phyloP scores from a whole-genome alignment of 352 stramenopile species.

The Pythium dissimile region DNA sequence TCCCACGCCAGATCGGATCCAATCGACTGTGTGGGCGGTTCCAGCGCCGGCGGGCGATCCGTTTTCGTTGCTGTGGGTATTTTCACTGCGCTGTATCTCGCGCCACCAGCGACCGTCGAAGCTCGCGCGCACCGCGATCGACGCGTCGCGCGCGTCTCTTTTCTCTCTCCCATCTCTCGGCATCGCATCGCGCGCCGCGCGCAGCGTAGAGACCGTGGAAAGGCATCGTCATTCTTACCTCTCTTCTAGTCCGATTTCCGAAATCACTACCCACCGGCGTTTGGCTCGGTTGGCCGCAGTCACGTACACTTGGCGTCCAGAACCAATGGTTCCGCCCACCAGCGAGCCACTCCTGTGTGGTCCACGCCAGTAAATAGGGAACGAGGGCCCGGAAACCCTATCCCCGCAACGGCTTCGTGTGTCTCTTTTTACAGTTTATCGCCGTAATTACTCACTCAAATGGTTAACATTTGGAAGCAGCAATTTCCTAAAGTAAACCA shows the following conservation, averaged over 20 bases:
- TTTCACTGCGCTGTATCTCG: not conserved
- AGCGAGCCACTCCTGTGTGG: too few relatives aligned
- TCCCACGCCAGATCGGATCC: too few relatives aligned
- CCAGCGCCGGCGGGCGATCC: too few relatives aligned
- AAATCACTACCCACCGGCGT: constrained; percentile 44
- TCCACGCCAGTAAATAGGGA: too few relatives aligned
- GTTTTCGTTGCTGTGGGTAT: too few relatives aligned
- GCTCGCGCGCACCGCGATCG: not conserved
- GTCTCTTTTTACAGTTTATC: too few relatives aligned
- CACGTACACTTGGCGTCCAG: constrained; percentile 19
- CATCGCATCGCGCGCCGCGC: not conserved
- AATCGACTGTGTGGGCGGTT: too few relatives aligned
- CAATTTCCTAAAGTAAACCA: too few relatives aligned
- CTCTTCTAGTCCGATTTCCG: constrained; percentile 88
- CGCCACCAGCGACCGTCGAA: not conserved
- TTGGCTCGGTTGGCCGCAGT: constrained; percentile 2
- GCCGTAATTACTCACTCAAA: too few relatives aligned
- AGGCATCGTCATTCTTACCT: constrained; percentile 40
- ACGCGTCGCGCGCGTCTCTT: not conserved
- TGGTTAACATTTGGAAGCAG: too few relatives aligned
- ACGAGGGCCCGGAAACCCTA: too few relatives aligned
- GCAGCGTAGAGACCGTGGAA: not conserved
- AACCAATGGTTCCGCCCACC: constrained; percentile 30
- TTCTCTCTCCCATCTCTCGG: not conserved
- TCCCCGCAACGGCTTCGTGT: too few relatives aligned